Percentiles rank a stretch among this genome's conserved stretches.
These are phyloP conservation scores for Ogataea naganishii DNA, from an alignment of 805 yeast genomes.

Conservation along the genomic window DNA sequence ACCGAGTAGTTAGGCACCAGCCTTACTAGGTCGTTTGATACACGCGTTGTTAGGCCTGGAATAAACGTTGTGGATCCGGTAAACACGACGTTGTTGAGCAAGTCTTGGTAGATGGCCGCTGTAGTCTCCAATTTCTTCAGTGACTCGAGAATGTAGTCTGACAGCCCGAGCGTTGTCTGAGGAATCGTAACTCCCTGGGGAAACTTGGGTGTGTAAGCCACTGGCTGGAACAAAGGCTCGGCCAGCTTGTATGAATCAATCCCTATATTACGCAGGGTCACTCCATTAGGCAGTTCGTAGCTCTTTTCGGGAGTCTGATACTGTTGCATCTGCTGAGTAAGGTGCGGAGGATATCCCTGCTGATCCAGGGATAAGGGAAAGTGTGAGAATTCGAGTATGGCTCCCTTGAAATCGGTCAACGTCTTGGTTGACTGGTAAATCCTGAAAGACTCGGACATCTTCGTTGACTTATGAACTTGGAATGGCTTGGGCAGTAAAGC, in stretches of 20 bases:
- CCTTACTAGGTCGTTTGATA: conserved; percentile 45
- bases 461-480: conserved; percentile 12
- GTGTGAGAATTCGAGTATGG: conserved; percentile 16
- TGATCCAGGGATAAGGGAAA: conserved; percentile 21
- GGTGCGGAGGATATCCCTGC: conserved; percentile 10
- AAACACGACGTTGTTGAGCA: conserved; percentile 41
- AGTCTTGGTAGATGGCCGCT: conserved; percentile 28
- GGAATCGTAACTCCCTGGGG: conserved; percentile 35
- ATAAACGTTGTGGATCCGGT: conserved; percentile 54
- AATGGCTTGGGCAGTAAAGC: conserved; percentile 25
- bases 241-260: conserved; percentile 45
- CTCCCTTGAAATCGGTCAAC: conserved; percentile 39
- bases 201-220: conserved; percentile 29
- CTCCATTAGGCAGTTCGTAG: conserved; percentile 55
- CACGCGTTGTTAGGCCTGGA: conserved; percentile 46
- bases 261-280: conserved; percentile 33
- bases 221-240: conserved; percentile 69
- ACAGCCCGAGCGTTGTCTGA: conserved; percentile 41
- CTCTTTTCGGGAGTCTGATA: conserved; percentile 35
- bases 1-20: conserved; percentile 42
- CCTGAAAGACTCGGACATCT: conserved; percentile 28
- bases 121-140: conserved; percentile 37
- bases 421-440: conserved; percentile 31
- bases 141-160: conserved; percentile 35
- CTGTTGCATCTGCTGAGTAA: conserved; percentile 23